phyloP scores from a whole-genome alignment of 768 basidiomycete genomes.

The Kwoniella pini region DNA sequence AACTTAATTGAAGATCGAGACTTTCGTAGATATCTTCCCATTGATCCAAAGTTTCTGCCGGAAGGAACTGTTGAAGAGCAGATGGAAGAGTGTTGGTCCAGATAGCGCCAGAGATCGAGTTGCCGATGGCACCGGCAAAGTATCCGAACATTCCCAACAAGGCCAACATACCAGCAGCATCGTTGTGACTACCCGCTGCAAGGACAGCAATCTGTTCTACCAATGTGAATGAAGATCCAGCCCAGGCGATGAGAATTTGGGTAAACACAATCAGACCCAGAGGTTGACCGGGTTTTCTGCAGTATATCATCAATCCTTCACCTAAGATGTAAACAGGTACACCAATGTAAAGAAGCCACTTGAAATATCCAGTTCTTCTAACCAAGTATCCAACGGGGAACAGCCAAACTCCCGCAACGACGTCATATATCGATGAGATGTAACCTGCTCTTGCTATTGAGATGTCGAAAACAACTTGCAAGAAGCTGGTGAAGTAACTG shows the following conservation, averaged over 20 bases:
- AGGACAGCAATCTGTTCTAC: slow-evolving; percentile 41
- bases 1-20: slow-evolving; percentile 38
- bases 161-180: slow-evolving; percentile 31
- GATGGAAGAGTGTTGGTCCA: slow-evolving; percentile 48
- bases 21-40: slow-evolving; percentile 37
- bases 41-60: slow-evolving; percentile 25
- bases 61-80: slow-evolving; percentile 33
- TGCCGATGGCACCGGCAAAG: slow-evolving; percentile 39
- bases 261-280: slow-evolving; percentile 39
- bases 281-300: slow-evolving; percentile 30
- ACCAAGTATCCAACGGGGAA: slow-evolving; percentile 36
- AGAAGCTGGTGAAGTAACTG: slow-evolving; percentile 40
- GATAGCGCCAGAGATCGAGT: slow-evolving; percentile 49
- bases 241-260: slow-evolving; percentile 45
- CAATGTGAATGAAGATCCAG: slow-evolving; percentile 33
- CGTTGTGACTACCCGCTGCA: slow-evolving; percentile 34
- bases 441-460: slow-evolving; percentile 42
- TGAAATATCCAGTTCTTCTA: slow-evolving; percentile 38
- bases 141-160: slow-evolving; percentile 41
- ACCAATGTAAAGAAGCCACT: slow-evolving; percentile 30
- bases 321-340: slow-evolving; percentile 33
- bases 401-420: slow-evolving; percentile 42
- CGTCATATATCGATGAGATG: slow-evolving; percentile 31
- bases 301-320: slow-evolving; percentile 43
- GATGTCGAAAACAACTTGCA: slow-evolving; percentile 38